Conservation (phyloP, 768 basidiomycete species). For the Postia placenta region DNA sequence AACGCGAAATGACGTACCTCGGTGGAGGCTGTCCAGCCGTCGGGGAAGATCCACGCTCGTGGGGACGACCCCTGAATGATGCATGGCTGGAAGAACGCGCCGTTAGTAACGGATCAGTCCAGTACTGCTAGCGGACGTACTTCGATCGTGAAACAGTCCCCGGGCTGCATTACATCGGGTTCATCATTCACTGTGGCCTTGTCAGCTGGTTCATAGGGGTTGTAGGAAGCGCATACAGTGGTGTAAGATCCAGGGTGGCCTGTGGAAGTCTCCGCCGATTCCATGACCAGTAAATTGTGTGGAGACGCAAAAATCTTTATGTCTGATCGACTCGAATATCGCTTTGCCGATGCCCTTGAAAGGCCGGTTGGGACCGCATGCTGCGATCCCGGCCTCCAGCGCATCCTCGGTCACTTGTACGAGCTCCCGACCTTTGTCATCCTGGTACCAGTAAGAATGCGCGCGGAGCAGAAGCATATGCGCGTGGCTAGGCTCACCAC, state of each 20-base stretch:
- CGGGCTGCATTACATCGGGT: constrained; percentile 73
- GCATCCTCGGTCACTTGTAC: constrained; percentile 58
- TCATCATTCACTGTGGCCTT: constrained; percentile 64
- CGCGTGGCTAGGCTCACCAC: constrained; percentile 41
- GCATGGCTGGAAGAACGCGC: constrained; percentile 51
- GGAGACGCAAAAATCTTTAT: constrained; percentile 55
- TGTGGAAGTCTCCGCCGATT: constrained; percentile 77
- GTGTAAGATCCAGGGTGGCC: constrained; percentile 79
- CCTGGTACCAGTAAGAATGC: constrained; percentile 41
- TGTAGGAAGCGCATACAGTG: constrained; percentile 45
- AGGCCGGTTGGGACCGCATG: constrained; percentile 66
- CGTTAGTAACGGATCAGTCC: too few species aligned
- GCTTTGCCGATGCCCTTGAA: constrained; percentile 68
- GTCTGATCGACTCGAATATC: constrained; percentile 47
- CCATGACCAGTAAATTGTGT: constrained; percentile 81
- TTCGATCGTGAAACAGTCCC: constrained; percentile 93
- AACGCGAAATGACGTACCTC: constrained; percentile 41
- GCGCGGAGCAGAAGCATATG: background rate
- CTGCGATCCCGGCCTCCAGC: constrained; percentile 61
- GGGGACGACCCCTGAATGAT: constrained; percentile 73
- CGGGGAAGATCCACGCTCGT: constrained; percentile 73
- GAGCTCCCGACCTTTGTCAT: constrained; percentile 61
- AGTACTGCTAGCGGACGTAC: constrained; percentile 29
- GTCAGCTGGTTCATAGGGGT: background rate
- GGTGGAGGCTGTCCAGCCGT: constrained; percentile 92